Evolutionary conservation across 805 yeast species (phyloP), one percentile per base, ranked within the genome.

Genomic region (Scheffersomyces ergatensis): DNA sequence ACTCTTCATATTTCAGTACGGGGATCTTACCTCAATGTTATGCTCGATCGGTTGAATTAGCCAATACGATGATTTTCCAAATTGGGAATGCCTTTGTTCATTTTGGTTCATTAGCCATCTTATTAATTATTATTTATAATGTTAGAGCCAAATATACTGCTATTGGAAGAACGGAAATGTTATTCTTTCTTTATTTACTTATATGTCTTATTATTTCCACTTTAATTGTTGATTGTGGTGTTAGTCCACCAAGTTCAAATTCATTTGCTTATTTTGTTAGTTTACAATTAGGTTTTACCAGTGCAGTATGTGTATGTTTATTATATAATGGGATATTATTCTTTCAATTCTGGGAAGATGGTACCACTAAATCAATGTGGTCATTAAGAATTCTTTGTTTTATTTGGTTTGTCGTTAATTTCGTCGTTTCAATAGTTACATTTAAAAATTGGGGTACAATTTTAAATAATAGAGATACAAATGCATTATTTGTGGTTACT

Each of bases 331-430:
- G 97, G 3, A 57, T 93, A 4, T 63, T 89, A 15, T 90, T 92
- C 15, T 89, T 89, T 60, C 93, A 89, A 60, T 64, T 90, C 26
- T 93, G 96, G 95, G 97, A 90, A 60, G 99, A 92, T 61, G 97
- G 97, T 15, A 84, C 96, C 1, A 55, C 60, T 14, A 68, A 57
- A 42, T 81, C 96, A 1, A 74, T 87, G 71, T 63, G 78, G 58
- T 55, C 71, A 3, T 60, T 85, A 32, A 70, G 88, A 44, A 37
- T 72, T 2, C 49, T 78, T 1, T 70, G 88, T n/a, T 37, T 71
- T 1, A 49, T 66, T 1, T 80, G 87, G 55, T 89, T 88, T 53
- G 67, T 73, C 1, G 60, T 82, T 20, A 79, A 84, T 43, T 90
- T 85, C 55, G 59, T 88, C 20, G 72, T 89, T 4, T 67, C 89